These are phyloP conservation scores for Limnanthes douglasii DNA, from an alignment of 345 rosid genomes.

Conservation along the genomic window DNA sequence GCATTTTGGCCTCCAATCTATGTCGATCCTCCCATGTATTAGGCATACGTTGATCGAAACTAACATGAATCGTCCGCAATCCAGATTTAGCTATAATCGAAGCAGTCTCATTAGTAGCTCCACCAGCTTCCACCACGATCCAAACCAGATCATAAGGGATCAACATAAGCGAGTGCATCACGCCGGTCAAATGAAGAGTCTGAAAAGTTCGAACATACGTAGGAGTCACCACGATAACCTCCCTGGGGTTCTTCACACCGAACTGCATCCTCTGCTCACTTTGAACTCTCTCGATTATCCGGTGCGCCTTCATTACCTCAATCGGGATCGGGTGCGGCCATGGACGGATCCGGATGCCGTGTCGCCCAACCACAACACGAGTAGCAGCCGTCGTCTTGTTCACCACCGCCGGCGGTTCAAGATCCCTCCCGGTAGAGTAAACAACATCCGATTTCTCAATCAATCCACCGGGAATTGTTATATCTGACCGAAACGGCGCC, in stretches of 20 bases:
- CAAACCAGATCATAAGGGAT: slow-evolving; percentile 79
- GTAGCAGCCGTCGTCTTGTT: slow-evolving; percentile 13
- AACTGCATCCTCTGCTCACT: slow-evolving; percentile 68
- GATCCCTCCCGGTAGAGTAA: slow-evolving; percentile 11
- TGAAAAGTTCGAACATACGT: slow-evolving; percentile 94
- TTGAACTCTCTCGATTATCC: slow-evolving; percentile 80
- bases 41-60: slow-evolving; percentile 54
- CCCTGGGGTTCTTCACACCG: slow-evolving; percentile 53
- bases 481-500: slow-evolving; percentile 38
- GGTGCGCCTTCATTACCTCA: slow-evolving; percentile 92
- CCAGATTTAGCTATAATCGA: slow-evolving; percentile 51
- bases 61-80: slow-evolving; percentile 45
- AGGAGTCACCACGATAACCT: slow-evolving; percentile 67
- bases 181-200: slow-evolving; percentile 77
- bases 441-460: slow-evolving; percentile 11
- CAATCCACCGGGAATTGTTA: slow-evolving; percentile 9
- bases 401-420: slow-evolving; percentile 9
- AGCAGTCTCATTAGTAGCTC: slow-evolving; percentile 63
- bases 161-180: slow-evolving; percentile 87
- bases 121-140: slow-evolving; percentile 97
- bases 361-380: slow-evolving; percentile 89
- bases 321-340: slow-evolving; percentile 95
- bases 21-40: slow-evolving; percentile 65
- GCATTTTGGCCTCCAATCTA: slow-evolving; percentile 64
- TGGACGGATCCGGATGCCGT: slow-evolving; percentile 99